These are phyloP conservation scores for Orbilia blumenaviensis DNA, from an alignment of 2,329 filamentous ascomycete genomes.

Conservation along the genomic window DNA sequence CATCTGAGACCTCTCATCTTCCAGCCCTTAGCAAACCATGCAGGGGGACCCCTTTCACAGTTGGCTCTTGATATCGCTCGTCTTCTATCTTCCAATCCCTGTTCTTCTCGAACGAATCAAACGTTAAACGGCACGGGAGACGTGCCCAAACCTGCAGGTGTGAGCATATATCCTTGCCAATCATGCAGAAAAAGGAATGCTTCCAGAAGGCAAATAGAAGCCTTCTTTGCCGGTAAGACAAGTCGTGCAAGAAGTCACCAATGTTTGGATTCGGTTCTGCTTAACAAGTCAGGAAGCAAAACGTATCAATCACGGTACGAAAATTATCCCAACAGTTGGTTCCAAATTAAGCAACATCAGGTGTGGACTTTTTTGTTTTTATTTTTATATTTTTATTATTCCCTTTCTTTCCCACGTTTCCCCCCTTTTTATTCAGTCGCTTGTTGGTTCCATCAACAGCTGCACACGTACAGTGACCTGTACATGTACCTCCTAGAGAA, in stretches of 20 bases:
- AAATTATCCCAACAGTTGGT: slow-evolving; percentile 24
- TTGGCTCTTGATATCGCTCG: slow-evolving; percentile 48
- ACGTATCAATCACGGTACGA: slow-evolving; percentile 41
- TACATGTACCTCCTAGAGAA: slow-evolving; percentile 3
- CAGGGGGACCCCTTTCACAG: slow-evolving; percentile 41
- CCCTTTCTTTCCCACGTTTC: neutral
- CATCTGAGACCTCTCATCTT: slow-evolving; percentile 25
- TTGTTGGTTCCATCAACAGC: neutral
- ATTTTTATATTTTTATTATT: no score
- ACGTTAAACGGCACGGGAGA: slow-evolving; percentile 50
- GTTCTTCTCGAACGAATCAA: slow-evolving; percentile 54
- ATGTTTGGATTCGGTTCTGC: slow-evolving; percentile 45
- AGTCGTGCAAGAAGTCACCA: slow-evolving; percentile 21
- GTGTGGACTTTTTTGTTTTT: no score
- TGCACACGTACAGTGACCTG: slow-evolving; percentile 26
- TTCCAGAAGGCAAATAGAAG: slow-evolving; percentile 54
- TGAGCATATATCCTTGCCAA: slow-evolving; percentile 23
- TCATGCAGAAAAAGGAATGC: slow-evolving; percentile 50
- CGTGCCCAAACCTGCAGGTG: slow-evolving; percentile 51
- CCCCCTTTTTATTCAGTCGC: neutral
- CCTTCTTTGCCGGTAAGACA: slow-evolving; percentile 41
- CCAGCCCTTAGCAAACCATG: slow-evolving; percentile 23
- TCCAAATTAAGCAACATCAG: slow-evolving; percentile 11
- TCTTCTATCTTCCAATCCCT: slow-evolving; percentile 42
- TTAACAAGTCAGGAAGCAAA: slow-evolving; percentile 53